These are phyloP conservation scores for Recurvomyces mirabilis DNA, from an alignment of 495 filamentous ascomycete genomes.

Conservation along the genomic window DNA sequence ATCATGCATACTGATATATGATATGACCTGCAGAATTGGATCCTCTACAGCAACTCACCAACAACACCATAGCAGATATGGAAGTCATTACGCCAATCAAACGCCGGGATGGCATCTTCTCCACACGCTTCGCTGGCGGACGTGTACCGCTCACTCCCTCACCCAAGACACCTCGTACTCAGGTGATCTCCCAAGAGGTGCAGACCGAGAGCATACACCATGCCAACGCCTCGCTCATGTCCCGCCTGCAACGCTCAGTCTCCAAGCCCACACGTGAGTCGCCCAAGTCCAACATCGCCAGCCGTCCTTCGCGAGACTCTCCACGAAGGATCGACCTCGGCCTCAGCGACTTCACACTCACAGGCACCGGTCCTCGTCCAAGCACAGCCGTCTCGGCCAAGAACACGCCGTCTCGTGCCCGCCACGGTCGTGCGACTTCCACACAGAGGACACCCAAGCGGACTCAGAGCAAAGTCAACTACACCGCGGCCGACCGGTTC, in stretches of 20 bases:
- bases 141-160: conserved; percentile 92
- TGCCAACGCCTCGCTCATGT: conserved; percentile 45
- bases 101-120: conserved; percentile 82
- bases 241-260: conserved; percentile 59
- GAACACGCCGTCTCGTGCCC: conserved; percentile 60
- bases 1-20: neutral
- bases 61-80: conserved; percentile 43
- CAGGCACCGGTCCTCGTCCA: conserved; percentile 51
- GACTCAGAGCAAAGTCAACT: conserved; percentile 50
- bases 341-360: conserved; percentile 83
- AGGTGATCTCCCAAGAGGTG: conserved; percentile 38
- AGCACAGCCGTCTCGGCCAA: conserved; percentile 39
- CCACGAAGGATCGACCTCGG: conserved; percentile 79
- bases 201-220: conserved; percentile 57
- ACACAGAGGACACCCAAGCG: conserved; percentile 65
- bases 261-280: conserved; percentile 55
- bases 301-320: conserved; percentile 45
- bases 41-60: conserved; percentile 11
- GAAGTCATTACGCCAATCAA: conserved; percentile 85
- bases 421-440: conserved; percentile 43
- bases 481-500: conserved; percentile 81
- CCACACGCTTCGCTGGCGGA: conserved; percentile 81
- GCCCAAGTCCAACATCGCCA: conserved; percentile 88
- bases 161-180: conserved; percentile 58
- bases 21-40: conserved; percentile 6